Evolutionary conservation across 176 grass and related monocot genomes (phyloP).

Genomic region (Oryza punctata): DNA sequence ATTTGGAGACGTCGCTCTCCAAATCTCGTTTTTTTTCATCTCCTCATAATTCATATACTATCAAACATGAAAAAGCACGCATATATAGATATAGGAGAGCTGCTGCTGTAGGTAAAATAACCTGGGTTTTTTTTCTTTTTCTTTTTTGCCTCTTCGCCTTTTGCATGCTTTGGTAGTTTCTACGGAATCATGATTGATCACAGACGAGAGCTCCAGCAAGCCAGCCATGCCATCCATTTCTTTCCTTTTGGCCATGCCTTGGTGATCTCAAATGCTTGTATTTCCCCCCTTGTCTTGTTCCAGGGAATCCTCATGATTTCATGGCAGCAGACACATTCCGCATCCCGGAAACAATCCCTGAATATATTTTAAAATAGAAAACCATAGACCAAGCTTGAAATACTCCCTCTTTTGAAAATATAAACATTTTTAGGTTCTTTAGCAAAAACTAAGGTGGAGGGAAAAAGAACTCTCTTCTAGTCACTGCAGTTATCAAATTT

Average conservation of each 20-base stretch:
- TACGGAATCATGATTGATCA: slow-evolving; percentile 36
- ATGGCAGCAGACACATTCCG: slow-evolving; percentile 36
- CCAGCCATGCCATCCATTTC: neutral
- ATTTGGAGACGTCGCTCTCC: too few relatives aligned
- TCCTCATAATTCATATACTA: neutral
- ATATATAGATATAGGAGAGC: neutral
- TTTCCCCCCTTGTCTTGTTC: slow-evolving; percentile 38
- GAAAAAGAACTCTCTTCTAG: too few relatives aligned
- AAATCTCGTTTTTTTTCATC: too few relatives aligned
- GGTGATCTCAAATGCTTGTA: slow-evolving; percentile 32
- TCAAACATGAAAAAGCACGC: neutral
- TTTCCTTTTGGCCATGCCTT: slow-evolving; percentile 36
- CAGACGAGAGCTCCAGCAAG: neutral
- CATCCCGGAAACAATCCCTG: neutral
- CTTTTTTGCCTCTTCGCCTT: neutral
- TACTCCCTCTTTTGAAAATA: neutral
- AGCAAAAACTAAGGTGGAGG: too few relatives aligned
- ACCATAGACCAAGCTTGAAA: neutral
- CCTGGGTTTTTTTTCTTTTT: neutral
- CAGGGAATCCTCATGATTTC: slow-evolving; percentile 51
- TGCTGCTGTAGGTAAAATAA: neutral
- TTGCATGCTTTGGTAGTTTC: neutral
- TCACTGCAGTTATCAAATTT: too few relatives aligned
- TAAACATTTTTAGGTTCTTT: too few relatives aligned
- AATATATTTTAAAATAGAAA: slow-evolving; percentile 35